phyloP scores from a whole-genome alignment of 768 basidiomycete species.

The Tylopilus sp. region DNA sequence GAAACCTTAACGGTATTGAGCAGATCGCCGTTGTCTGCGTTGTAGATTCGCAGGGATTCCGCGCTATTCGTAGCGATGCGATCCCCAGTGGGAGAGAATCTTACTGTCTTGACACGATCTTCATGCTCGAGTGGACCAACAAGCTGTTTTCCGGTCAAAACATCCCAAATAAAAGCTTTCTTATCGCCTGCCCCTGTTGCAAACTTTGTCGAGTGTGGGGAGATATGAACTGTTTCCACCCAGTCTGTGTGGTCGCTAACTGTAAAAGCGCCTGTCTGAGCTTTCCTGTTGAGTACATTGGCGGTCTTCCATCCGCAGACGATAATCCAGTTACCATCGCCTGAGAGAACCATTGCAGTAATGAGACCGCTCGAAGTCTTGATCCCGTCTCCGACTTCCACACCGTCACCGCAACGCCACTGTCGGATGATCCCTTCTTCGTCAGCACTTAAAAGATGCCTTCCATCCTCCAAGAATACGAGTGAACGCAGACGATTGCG shows the following conservation, averaged over 20 bases:
- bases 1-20: background rate
- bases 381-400: background rate
- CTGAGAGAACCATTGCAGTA: background rate
- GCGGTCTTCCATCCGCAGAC: background rate
- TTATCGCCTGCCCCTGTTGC: background rate
- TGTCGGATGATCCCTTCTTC: background rate
- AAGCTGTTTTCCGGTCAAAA: slow-evolving; percentile 3
- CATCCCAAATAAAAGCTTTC: slow-evolving; percentile 2
- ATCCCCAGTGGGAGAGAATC: slow-evolving; percentile 7
- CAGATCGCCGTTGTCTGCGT: background rate
- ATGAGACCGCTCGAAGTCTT: background rate
- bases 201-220: slow-evolving; percentile 1
- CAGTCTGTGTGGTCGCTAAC: background rate
- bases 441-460: background rate
- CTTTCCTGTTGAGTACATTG: background rate
- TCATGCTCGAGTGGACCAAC: slow-evolving; percentile 5
- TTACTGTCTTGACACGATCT: background rate
- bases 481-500: background rate
- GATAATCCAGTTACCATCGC: background rate
- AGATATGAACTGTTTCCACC: background rate
- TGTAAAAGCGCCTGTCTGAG: background rate
- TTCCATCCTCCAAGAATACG: background rate
- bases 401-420: background rate
- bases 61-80: background rate
- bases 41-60: background rate